These are phyloP conservation scores for Rhododendron simsii DNA, from an alignment of 148 eudicot genomes.

Conservation along the genomic window DNA sequence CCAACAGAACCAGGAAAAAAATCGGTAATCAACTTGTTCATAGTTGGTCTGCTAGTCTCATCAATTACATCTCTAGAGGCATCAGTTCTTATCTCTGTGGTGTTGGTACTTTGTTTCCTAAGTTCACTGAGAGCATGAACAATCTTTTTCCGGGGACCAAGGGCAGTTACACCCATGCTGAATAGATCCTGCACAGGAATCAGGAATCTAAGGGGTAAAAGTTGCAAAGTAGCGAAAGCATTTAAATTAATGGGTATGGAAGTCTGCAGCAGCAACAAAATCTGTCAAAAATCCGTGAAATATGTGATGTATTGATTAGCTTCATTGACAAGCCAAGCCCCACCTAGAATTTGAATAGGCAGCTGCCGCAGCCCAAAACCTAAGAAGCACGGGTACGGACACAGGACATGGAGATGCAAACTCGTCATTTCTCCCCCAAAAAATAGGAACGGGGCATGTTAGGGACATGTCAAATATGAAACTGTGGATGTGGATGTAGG, in stretches of 20 bases:
- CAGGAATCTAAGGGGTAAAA: background rate
- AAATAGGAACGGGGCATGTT: background rate
- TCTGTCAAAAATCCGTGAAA: background rate
- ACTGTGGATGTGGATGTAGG: no score
- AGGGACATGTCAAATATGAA: background rate
- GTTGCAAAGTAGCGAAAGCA: background rate
- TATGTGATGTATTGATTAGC: no score
- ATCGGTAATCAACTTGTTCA: conserved; percentile 75
- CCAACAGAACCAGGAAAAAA: conserved; percentile 50
- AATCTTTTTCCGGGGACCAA: conserved; percentile 93
- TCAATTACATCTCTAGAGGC: conserved; percentile 22
- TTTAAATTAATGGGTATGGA: background rate
- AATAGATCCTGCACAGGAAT: conserved; percentile 58
- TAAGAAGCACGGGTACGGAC: background rate
- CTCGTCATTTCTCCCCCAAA: background rate
- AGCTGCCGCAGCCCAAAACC: background rate
- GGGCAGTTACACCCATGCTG: conserved; percentile 75
- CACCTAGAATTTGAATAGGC: background rate
- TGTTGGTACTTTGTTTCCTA: conserved; percentile 29
- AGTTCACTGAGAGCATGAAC: conserved; percentile 61
- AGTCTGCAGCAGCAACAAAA: background rate
- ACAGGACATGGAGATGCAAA: background rate
- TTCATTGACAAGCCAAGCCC: background rate
- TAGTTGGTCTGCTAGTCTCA: conserved; percentile 34
- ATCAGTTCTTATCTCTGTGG: conserved; percentile 22